Evolutionary conservation across 2,329 filamentous ascomycete genomes (phyloP).

Genomic region (Apiospora saccharicola): DNA sequence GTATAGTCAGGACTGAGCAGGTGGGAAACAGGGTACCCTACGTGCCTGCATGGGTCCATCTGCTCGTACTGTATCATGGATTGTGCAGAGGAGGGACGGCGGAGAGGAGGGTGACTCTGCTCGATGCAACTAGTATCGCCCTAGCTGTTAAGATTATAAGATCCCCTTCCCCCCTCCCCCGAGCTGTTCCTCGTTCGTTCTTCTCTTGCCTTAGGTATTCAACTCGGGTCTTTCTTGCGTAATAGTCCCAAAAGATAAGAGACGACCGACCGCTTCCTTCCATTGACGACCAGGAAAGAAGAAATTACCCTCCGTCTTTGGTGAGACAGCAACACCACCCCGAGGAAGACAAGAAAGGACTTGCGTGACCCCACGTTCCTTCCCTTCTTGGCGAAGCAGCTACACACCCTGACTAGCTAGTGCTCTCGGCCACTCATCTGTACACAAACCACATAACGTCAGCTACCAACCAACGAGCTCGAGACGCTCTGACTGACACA

Average conservation of each 20-base stretch:
- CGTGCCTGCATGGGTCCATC: constrained; percentile 20
- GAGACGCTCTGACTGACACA: constrained; percentile 16
- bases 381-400: constrained; percentile 3
- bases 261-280: not conserved
- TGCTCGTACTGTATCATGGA: not conserved
- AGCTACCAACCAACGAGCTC: constrained; percentile 15
- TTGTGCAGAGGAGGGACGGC: not conserved
- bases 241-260: not conserved
- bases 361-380: constrained; percentile 20
- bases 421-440: constrained; percentile 9
- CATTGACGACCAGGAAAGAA: not conserved
- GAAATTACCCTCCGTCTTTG: not conserved
- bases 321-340: not conserved
- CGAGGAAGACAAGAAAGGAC: constrained; percentile 4
- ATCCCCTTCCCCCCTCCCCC: constrained; percentile 17
- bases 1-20: not conserved
- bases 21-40: constrained; percentile 19
- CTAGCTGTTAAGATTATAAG: constrained; percentile 20
- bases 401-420: constrained; percentile 18
- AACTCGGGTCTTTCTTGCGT: constrained; percentile 19
- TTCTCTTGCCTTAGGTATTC: not conserved
- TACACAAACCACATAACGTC: constrained; percentile 9
- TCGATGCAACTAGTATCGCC: constrained; percentile 13
- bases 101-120: constrained; percentile 5
- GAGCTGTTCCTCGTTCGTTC: not conserved